phyloP scores from a whole-genome alignment of 176 grass and related monocot genomes.

The Lolium rigidum region DNA sequence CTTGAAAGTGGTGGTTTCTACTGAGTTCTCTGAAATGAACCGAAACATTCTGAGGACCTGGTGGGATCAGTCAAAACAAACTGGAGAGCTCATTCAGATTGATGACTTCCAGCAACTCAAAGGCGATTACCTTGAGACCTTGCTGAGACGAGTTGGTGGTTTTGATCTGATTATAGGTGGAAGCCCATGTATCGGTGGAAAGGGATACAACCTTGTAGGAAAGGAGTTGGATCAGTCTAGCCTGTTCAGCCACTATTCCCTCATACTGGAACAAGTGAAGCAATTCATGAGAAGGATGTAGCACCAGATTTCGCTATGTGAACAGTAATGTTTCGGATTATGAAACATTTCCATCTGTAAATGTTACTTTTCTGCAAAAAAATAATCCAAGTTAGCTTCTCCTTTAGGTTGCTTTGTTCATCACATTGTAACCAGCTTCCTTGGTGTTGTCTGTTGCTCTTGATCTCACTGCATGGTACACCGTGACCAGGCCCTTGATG shows the following conservation, averaged over 20 bases:
- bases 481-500: not conserved
- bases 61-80: slow-evolving; percentile 58
- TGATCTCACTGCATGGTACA: not conserved
- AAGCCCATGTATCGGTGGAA: not conserved
- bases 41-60: slow-evolving; percentile 46
- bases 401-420: not conserved
- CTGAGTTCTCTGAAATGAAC: not conserved
- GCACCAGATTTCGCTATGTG: not conserved
- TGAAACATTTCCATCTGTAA: not conserved
- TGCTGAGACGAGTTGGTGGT: not conserved
- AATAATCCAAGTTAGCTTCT: not conserved
- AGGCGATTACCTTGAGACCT: not conserved
- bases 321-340: not conserved
- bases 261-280: not conserved
- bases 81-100: slow-evolving; percentile 38
- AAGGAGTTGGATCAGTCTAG: not conserved
- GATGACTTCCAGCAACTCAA: not conserved
- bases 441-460: not conserved
- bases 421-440: not conserved
- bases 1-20: slow-evolving; percentile 47
- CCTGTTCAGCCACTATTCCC: not conserved
- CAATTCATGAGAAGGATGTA: not conserved
- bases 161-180: not conserved
- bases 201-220: no score
- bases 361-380: not conserved